These are phyloP conservation scores for Saccharomyces eubayanus DNA, from an alignment of 805 yeast genomes.

Conservation along the genomic window DNA sequence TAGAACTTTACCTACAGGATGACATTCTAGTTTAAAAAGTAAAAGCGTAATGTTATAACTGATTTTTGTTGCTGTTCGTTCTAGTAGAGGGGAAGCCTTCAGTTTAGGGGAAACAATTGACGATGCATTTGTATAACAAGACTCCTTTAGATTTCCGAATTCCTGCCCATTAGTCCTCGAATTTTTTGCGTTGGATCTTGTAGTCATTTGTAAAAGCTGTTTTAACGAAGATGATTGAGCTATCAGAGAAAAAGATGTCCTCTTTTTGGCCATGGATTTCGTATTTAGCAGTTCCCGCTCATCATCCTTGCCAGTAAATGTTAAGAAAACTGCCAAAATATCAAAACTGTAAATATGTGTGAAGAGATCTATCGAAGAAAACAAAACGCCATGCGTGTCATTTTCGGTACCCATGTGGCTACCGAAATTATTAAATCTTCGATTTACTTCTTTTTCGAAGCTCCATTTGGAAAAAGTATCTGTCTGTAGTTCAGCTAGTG, in stretches of 20 bases:
- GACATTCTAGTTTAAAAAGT: conserved; percentile 13
- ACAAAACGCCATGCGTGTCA: neutral
- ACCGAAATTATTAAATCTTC: neutral
- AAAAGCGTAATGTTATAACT: conserved; percentile 10
- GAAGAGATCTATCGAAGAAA: neutral
- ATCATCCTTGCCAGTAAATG: neutral
- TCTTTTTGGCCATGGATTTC: neutral
- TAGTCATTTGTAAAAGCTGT: neutral
- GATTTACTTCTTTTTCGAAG: neutral
- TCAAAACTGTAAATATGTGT: neutral
- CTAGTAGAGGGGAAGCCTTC: conserved; percentile 3
- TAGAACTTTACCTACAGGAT: conserved; percentile 17
- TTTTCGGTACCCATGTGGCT: neutral
- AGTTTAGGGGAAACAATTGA: neutral
- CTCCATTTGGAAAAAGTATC: neutral
- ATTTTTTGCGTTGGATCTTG: neutral
- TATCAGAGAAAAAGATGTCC: neutral
- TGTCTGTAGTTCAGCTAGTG: neutral
- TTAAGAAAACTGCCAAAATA: neutral
- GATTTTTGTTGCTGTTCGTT: conserved; percentile 7
- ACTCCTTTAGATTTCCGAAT: neutral
- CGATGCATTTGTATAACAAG: conserved; percentile 1
- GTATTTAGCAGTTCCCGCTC: neutral
- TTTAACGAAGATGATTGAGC: neutral
- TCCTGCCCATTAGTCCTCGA: neutral